Percentiles rank a stretch among this genome's conserved stretches.
Conservation (phyloP, 352 stramenopile species). For the Albugo candida region DNA sequence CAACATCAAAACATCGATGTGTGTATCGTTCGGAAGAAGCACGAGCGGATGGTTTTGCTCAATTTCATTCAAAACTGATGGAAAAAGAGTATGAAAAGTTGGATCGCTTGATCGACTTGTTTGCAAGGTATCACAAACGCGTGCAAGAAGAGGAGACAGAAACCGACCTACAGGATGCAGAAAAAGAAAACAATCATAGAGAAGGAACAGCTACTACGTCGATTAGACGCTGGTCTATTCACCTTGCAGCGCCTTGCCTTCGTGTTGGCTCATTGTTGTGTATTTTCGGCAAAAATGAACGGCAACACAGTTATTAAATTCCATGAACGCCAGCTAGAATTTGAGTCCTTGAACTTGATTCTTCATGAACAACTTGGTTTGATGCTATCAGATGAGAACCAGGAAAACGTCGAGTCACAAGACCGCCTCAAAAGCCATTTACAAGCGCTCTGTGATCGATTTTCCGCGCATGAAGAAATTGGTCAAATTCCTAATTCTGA, state of each 20-base stretch:
- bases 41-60: constrained; percentile 30
- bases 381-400: constrained; percentile 13
- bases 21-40: constrained; percentile 22
- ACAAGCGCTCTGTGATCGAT: too few relatives aligned
- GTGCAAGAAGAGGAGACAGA: constrained; percentile 15
- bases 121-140: constrained; percentile 44
- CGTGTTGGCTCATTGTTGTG: constrained; percentile 36
- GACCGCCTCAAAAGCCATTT: not conserved
- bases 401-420: not conserved
- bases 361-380: constrained; percentile 38
- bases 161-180: constrained; percentile 12
- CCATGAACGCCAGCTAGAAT: constrained; percentile 43
- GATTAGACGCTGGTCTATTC: constrained; percentile 55
- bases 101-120: constrained; percentile 56
- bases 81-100: constrained; percentile 71
- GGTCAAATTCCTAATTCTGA: too few relatives aligned
- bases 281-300: constrained; percentile 34
- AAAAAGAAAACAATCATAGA: constrained; percentile 16
- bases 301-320: constrained; percentile 62
- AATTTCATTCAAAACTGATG: constrained; percentile 64
- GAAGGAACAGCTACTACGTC: constrained; percentile 35
- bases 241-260: constrained; percentile 54
- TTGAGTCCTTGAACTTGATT: constrained; percentile 18
- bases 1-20: constrained; percentile 53
- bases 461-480: too few relatives aligned